Base-by-base conservation (phyloP, 768 basidiomycete genomes). In the Omphalotus guepiniiformis region DNA sequence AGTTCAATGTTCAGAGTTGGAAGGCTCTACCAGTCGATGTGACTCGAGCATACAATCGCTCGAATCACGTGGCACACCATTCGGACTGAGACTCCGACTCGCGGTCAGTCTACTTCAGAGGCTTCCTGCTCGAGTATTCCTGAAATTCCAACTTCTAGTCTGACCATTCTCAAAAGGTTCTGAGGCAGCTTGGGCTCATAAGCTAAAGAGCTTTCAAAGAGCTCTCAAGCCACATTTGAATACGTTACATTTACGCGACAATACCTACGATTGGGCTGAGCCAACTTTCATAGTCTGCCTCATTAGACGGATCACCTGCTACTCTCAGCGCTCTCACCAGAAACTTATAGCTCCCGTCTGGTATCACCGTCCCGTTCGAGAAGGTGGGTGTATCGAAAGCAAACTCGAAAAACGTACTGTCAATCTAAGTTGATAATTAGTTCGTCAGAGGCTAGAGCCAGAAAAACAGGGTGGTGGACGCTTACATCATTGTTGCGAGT, bases 221-320 rank as follows among this genome's bases (percentile, higher is more conserved):
- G n/a, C n/a, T n/a, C n/a, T n/a, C n/a, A n/a, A n/a, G n/a, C n/a
- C n/a, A n/a, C n/a, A n/a, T n/a, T n/a, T n/a, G n/a, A n/a, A n/a
- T n/a, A n/a, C n/a, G n/a, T n/a, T n/a, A n/a, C n/a, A n/a, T n/a
- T 32, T 32, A 32, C 9, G 30, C 30, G 30, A 32, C 9, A 25
- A 64, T 44, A 7, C 64, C 64, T 13, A 65, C 40, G 38, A 74
- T 59, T 11, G 72, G 71, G 48, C 74, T 73, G 49, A 75, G 56
- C 69, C 68, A 77, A 41, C 66, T 70, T 45, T 77, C 74, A 40
- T 68, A 75, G 52, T 76, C 72, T 21, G 61, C 63, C 50, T 74
- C 67, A 19, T 62, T 67, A n/a, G 51, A 60, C 16, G 68, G 60
- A 48, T 76, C 53, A 0, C 73, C 74, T 7, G 73, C 74, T 3